Evolutionary conservation across 192 early-diverging fungal genomes (phyloP), one percentile per base, ranked within the genome.

Genomic region (Entomortierella parvispora): DNA sequence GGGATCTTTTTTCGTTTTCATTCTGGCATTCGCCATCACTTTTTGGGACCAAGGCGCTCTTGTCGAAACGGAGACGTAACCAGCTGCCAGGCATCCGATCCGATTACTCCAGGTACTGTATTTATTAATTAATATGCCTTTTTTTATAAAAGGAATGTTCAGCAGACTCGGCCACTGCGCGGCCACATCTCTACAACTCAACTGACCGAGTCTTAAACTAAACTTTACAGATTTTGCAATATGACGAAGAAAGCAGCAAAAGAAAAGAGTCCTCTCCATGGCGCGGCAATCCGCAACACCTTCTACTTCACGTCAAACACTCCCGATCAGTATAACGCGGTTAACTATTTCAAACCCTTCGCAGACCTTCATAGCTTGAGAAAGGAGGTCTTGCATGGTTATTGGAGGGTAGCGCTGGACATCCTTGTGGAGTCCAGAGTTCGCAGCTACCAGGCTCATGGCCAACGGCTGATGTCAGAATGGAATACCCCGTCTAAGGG

Each of bases 261-360:
- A 14, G 37, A 58, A 45, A 48, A 12, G 26, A 48, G 53, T 33
- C 50, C 62, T 29, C 31, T 64, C 50, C 3, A 34, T 53, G 40
- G 3, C 54, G 37, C 42, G 22, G 29, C 14, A 20, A 67, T 67
- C n/a, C 65, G 55, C n/a, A 67, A 67, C 25, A 40, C 2, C 8
- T 67, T 67, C 29, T 67, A 67, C n/a, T 67, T 67, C 52, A 3
- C 33, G 22, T 22, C 6, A 14, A 50, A 8, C 48, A 50, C 23
- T 5, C 65, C 65, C 2, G 8, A 47, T 2, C 44, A 17, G n/a
- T 58, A 68, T 31, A 18, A 49, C 18, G 65, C 65, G 1, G 48
- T 14, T 29, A 6, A 42, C 10, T 68, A 68, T 29, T 68, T 68
- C 48, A 68, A 43, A 25, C 58, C 65, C 22, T 68, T 68, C 26